Evolutionary conservation across 306 rosid genomes (phyloP), one percentile per base, ranked within the genome.

Genomic region (Fagus crenata): DNA sequence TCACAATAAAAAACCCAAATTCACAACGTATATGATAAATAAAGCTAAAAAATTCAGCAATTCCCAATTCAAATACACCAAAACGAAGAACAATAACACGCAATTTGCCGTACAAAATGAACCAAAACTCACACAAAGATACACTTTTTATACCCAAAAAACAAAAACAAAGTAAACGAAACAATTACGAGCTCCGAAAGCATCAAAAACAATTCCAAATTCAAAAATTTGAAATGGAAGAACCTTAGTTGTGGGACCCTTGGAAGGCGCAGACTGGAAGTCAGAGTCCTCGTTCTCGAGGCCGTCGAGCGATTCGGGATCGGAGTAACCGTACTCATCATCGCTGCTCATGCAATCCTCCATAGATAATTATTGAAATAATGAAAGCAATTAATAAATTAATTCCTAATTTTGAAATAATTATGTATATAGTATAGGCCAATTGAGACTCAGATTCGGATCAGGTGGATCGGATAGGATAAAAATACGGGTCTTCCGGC

Each of bases 241-340:
- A 95, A 46, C 99, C 99, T 89, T 88, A 42, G 88, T 82, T 11
- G 92, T 60, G 81, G 97, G 76, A 71, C 83, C 87, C 90, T 88
- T 90, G 1, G 90, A 41, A 72, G 87, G 67, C 42, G 67, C 81
- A 76, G 86, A 77, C 33, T 79, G 82, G 69, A 49, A 59, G 78
- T 83, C 88, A 54, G 76, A 53, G 49, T 86, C 96, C 4, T 92
- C 95, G 78, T 86, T 90, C 42, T 77, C 92, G 31, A 78, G 72
- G 31, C 78, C 90, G 6, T 92, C 86, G 9, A 78, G 77, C 22
- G 89, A 91, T 0, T 89, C 95, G 41, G 83, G 91, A 90, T 92
- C 92, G 86, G 97, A 89, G 87, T 81, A 81, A 5, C 13, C 84
- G 40, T 65, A 89, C 18, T 89, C 96, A 3, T 87, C 97, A 8